Conservation (phyloP, 139 green algal genomes). For the Micromonas commoda region DNA sequence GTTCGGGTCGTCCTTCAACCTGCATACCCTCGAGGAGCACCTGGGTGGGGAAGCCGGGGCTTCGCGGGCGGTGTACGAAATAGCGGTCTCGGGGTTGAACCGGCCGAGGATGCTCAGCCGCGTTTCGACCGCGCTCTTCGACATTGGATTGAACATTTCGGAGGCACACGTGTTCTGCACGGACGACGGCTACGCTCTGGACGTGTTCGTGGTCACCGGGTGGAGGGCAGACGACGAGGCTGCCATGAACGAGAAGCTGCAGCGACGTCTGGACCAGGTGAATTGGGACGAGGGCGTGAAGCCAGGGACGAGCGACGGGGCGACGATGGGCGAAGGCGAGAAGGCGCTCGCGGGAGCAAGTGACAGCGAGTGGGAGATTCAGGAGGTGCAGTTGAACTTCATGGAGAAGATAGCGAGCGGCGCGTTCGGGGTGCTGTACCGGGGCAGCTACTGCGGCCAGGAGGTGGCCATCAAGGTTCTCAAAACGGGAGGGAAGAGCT, state of each 20-base stretch:
- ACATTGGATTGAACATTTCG: slow-evolving; percentile 93
- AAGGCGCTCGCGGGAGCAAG: not conserved
- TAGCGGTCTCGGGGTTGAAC: slow-evolving; percentile 83
- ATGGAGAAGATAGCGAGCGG: slow-evolving; percentile 78
- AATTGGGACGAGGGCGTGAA: not conserved
- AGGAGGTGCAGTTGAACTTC: slow-evolving; percentile 71
- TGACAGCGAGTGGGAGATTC: slow-evolving; percentile 92
- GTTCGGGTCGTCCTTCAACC: slow-evolving; percentile 82
- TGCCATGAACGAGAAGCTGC: not conserved
- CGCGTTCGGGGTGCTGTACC: slow-evolving; percentile 92
- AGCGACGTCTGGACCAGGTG: not conserved
- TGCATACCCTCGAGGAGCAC: not conserved
- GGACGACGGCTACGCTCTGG: slow-evolving; percentile 80
- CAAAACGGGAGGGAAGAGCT: slow-evolving; percentile 71
- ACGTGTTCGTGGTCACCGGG: slow-evolving; percentile 94
- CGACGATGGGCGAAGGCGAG: not conserved
- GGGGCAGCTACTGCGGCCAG: slow-evolving; percentile 89
- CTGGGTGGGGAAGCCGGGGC: not conserved
- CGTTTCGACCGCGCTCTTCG: slow-evolving; percentile 75
- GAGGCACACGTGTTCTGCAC: slow-evolving; percentile 99
- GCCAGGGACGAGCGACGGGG: not conserved
- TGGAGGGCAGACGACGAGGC: slow-evolving; percentile 41
- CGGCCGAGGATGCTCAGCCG: slow-evolving; percentile 84
- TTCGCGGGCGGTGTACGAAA: slow-evolving; percentile 56
- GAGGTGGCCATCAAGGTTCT: slow-evolving; percentile 98